These are phyloP conservation scores for Crucihimalaya himalaica DNA, from an alignment of 345 rosid genomes.

Conservation along the genomic window DNA sequence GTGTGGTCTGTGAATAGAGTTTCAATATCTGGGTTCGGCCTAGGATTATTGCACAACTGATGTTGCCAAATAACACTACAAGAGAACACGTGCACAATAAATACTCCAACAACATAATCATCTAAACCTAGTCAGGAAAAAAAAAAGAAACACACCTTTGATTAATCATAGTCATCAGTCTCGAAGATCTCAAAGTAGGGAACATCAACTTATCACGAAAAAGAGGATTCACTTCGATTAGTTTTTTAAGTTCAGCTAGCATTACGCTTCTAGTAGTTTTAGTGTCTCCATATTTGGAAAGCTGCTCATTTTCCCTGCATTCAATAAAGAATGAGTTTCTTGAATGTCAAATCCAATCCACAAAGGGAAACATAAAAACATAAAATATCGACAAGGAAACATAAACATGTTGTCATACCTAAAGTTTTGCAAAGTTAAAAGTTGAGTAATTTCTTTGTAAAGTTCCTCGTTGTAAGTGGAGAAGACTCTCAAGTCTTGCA, in stretches of 20 bases:
- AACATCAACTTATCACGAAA: conserved; percentile 74
- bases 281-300: conserved; percentile 81
- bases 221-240: conserved; percentile 78
- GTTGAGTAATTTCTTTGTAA: conserved; percentile 77
- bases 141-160: conserved; percentile 61
- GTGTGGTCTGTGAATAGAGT: conserved; percentile 79
- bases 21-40: conserved; percentile 78
- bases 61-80: conserved; percentile 89
- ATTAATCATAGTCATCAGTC: conserved; percentile 77
- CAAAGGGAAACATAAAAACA: neutral
- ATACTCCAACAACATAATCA: conserved; percentile 10
- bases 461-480: conserved; percentile 72
- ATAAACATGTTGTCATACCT: conserved; percentile 45
- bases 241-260: conserved; percentile 69
- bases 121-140: neutral
- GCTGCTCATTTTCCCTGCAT: conserved; percentile 79
- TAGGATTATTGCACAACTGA: conserved; percentile 83
- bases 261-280: conserved; percentile 70
- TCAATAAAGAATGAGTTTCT: conserved; percentile 7
- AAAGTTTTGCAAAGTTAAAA: conserved; percentile 73
- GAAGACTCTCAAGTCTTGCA: conserved; percentile 75
- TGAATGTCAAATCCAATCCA: neutral
- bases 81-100: conserved; percentile 25
- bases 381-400: neutral
- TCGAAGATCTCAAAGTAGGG: conserved; percentile 67